These are phyloP conservation scores for Fonsecaea pedrosoi DNA, from an alignment of 2,329 filamentous ascomycete genomes.

Conservation along the genomic window DNA sequence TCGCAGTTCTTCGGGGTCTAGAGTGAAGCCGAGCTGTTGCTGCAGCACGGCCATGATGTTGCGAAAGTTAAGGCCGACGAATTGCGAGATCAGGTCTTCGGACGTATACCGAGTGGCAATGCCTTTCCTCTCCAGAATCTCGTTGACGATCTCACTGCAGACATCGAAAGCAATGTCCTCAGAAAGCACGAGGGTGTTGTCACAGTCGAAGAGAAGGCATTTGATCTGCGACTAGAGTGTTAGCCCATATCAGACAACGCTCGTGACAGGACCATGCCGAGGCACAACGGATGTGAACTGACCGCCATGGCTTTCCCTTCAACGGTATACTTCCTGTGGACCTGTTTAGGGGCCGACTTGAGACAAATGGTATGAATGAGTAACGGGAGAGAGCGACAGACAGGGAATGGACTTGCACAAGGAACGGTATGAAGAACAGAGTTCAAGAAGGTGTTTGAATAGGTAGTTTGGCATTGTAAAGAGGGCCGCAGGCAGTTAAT, in stretches of 20 bases:
- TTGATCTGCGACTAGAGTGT: slow-evolving; percentile 61
- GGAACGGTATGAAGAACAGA: background rate
- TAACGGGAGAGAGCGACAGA: background rate
- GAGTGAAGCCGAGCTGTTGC: slow-evolving; percentile 74
- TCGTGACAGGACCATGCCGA: background rate
- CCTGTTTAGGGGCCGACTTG: background rate
- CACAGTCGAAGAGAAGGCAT: slow-evolving; percentile 73
- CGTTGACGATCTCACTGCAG: slow-evolving; percentile 86
- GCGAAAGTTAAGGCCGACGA: slow-evolving; percentile 93
- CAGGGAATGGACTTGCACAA: background rate
- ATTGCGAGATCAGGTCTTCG: slow-evolving; percentile 79
- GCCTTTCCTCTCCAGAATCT: slow-evolving; percentile 73
- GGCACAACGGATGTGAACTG: background rate
- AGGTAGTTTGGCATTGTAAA: background rate
- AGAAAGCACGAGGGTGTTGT: slow-evolving; percentile 93
- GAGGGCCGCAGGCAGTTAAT: background rate
- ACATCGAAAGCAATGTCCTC: slow-evolving; percentile 91
- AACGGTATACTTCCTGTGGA: background rate
- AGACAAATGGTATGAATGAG: background rate
- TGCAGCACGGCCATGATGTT: slow-evolving; percentile 84
- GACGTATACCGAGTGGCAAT: slow-evolving; percentile 76
- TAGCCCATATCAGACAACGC: background rate
- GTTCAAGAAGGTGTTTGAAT: background rate
- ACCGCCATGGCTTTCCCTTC: background rate
- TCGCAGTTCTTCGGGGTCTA: slow-evolving; percentile 72